Evolutionary conservation across 768 basidiomycete species (phyloP).

Genomic region (Megacollybia marginata): DNA sequence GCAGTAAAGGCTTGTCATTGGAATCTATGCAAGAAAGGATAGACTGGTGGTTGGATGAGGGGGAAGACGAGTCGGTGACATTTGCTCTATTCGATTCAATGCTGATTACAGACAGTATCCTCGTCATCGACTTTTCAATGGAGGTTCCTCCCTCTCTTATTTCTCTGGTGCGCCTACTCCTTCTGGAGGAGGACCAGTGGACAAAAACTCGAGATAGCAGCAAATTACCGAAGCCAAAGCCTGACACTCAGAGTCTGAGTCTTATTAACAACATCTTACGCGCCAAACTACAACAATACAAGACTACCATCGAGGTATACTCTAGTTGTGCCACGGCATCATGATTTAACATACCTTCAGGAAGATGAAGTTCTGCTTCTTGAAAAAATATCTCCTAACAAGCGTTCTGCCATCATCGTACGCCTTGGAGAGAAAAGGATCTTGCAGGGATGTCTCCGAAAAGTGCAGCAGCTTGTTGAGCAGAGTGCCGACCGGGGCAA

Average conservation of each 20-base stretch:
- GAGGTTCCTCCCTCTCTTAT: slow-evolving; percentile 50
- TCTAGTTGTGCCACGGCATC: too few relatives aligned
- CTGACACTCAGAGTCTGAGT: slow-evolving; percentile 38
- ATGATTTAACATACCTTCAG: slow-evolving; percentile 14
- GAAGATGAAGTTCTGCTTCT: slow-evolving; percentile 42
- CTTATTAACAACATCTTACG: slow-evolving; percentile 43
- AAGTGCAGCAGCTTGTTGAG: slow-evolving; percentile 8
- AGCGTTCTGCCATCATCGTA: slow-evolving; percentile 60
- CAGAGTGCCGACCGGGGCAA: not conserved
- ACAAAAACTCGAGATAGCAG: slow-evolving; percentile 49
- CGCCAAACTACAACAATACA: not conserved
- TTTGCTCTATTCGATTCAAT: slow-evolving; percentile 1
- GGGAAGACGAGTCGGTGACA: slow-evolving; percentile 74
- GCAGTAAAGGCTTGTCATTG: not conserved
- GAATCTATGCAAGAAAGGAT: slow-evolving; percentile 50
- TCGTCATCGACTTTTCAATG: slow-evolving; percentile 44
- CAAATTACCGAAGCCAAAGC: slow-evolving; percentile 68
- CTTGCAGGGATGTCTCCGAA: slow-evolving; percentile 25
- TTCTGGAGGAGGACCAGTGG: slow-evolving; percentile 52
- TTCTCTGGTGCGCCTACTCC: slow-evolving; percentile 59
- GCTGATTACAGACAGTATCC: slow-evolving; percentile 32
- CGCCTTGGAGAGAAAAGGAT: slow-evolving; percentile 78
- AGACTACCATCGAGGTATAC: slow-evolving; percentile 6
- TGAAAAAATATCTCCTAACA: slow-evolving; percentile 27
- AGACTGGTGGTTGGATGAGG: slow-evolving; percentile 91